These are phyloP conservation scores for Butyriboletus regius DNA, from an alignment of 1,284 basidiomycete genomes.

Conservation along the genomic window DNA sequence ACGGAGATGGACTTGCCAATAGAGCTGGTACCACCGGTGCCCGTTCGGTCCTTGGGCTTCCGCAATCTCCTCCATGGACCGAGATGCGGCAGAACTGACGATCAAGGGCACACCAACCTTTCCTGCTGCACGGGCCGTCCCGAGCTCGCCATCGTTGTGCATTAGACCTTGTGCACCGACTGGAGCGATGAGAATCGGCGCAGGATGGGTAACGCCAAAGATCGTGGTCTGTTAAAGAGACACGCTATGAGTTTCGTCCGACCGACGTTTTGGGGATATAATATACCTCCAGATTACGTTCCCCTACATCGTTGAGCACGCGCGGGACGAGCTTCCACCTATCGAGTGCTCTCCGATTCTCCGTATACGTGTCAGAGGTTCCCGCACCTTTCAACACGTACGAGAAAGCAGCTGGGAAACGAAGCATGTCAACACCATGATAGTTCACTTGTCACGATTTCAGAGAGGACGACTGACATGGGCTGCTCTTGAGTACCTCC, in stretches of 20 bases:
- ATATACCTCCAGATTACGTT: conserved; percentile 53
- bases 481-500: conserved; percentile 37
- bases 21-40: conserved; percentile 73
- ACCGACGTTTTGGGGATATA: too few species aligned
- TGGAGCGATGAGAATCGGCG: conserved; percentile 65
- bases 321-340: conserved; percentile 64
- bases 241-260: neutral
- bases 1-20: conserved; percentile 43
- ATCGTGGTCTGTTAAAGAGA: conserved; percentile 48
- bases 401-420: conserved; percentile 47
- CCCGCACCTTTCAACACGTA: conserved; percentile 63
- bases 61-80: conserved; percentile 68
- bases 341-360: conserved; percentile 51
- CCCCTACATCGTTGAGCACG: conserved; percentile 66
- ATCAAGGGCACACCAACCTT: conserved; percentile 62
- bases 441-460: neutral
- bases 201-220: conserved; percentile 59
- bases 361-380: conserved; percentile 47
- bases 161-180: conserved; percentile 70
- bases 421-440: neutral
- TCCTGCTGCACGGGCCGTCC: conserved; percentile 57
- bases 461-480: conserved; percentile 24
- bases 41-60: conserved; percentile 51
- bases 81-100: conserved; percentile 63
- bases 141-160: conserved; percentile 61